Conservation (phyloP, 2,329 filamentous ascomycete species). For the Tolypocladium sp. region DNA sequence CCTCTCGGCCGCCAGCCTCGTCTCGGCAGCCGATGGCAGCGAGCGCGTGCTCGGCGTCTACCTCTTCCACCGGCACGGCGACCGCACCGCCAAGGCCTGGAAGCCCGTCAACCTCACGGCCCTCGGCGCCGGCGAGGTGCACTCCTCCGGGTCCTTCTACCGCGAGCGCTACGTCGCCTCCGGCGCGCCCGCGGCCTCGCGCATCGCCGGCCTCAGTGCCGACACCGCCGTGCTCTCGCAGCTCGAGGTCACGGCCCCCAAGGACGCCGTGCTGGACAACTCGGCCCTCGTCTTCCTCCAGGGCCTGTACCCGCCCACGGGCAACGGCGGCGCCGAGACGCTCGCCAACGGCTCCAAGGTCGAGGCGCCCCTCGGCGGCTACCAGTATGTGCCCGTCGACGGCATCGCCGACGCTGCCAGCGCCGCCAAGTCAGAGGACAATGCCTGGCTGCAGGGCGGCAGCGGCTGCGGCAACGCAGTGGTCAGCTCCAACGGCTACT, state of each 20-base stretch:
- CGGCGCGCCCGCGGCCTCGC: slow-evolving; percentile 39
- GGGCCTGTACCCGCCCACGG: slow-evolving; percentile 70
- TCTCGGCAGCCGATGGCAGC: slow-evolving; percentile 27
- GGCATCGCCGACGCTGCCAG: slow-evolving; percentile 46
- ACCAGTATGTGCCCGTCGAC: slow-evolving; percentile 74
- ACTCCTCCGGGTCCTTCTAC: slow-evolving; percentile 64
- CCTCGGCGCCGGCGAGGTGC: slow-evolving; percentile 70
- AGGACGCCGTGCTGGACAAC: slow-evolving; percentile 69
- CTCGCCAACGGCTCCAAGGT: slow-evolving; percentile 64
- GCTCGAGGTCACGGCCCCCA: slow-evolving; percentile 61
- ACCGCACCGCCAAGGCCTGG: slow-evolving; percentile 71
- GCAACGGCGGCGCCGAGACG: slow-evolving; percentile 47
- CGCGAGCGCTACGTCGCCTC: slow-evolving; percentile 63
- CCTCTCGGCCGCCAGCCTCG: slow-evolving; percentile 12
- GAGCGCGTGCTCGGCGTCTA: slow-evolving; percentile 76
- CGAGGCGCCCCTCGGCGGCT: slow-evolving; percentile 63
- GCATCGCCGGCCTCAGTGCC: slow-evolving; percentile 57
- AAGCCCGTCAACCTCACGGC: slow-evolving; percentile 66
- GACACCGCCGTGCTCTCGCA: slow-evolving; percentile 61
- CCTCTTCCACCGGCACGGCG: slow-evolving; percentile 84
- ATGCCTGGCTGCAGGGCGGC: slow-evolving; percentile 48
- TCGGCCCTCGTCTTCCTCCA: slow-evolving; percentile 76
- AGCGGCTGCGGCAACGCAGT: slow-evolving; percentile 47
- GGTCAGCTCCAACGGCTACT: slow-evolving; percentile 45
- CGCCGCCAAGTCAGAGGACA: slow-evolving; percentile 44